Conservation (phyloP, 2,329 filamentous ascomycete species). For the Colletotrichum zoysiae region DNA sequence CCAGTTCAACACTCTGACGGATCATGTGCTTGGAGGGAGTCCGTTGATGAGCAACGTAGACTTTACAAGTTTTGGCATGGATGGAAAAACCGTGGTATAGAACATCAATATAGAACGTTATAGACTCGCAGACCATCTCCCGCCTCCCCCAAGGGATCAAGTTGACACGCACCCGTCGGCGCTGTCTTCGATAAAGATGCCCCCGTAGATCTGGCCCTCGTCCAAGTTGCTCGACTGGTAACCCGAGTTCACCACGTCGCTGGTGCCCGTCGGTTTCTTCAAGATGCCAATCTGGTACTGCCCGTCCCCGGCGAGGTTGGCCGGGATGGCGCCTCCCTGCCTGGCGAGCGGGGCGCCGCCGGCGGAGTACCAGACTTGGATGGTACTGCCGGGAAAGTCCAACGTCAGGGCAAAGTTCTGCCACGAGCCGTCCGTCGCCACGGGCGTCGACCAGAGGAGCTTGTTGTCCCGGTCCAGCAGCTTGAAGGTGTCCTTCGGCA, state of each 20-base stretch:
- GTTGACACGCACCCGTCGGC: conserved; percentile 56
- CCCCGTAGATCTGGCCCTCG: conserved; percentile 64
- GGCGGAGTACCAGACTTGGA: conserved; percentile 43
- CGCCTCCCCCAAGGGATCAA: conserved; percentile 41
- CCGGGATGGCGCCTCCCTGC: conserved; percentile 11
- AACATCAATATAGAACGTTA: neutral
- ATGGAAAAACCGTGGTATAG: neutral
- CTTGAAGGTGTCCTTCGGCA: conserved; percentile 39
- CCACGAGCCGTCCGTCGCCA: conserved; percentile 39
- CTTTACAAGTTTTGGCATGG: neutral
- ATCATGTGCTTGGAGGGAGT: neutral
- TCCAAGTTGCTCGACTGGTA: conserved; percentile 61
- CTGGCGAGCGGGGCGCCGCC: conserved; percentile 29
- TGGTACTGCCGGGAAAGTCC: conserved; percentile 41
- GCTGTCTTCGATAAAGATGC: conserved; percentile 64
- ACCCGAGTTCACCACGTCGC: conserved; percentile 62
- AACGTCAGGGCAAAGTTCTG: conserved; percentile 44
- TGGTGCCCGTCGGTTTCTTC: conserved; percentile 67
- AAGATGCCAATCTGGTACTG: conserved; percentile 67
- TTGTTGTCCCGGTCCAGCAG: conserved; percentile 38
- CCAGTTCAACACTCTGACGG: neutral
- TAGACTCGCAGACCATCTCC: neutral
- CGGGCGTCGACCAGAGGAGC: conserved; percentile 41
- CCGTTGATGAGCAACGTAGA: neutral
- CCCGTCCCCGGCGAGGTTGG: conserved; percentile 26